Percentiles rank a stretch among this genome's conserved stretches.
Conservation (phyloP, 2,329 filamentous ascomycete species). For the Aspergillus japonicus region DNA sequence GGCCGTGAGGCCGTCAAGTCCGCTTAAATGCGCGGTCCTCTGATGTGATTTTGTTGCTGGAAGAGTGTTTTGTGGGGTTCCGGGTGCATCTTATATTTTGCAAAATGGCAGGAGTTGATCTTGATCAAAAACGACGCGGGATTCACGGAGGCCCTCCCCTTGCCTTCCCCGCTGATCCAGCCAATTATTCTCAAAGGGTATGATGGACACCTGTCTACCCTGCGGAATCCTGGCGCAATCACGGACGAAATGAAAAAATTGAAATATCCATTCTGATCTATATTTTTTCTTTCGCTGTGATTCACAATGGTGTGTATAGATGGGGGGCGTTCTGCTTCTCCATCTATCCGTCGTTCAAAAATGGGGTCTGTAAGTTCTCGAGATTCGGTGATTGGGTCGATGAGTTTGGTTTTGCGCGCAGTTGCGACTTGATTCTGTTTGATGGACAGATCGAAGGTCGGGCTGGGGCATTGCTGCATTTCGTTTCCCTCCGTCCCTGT, state of each 20-base stretch:
- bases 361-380: neutral
- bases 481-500: neutral
- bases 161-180: neutral
- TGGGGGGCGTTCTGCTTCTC: neutral
- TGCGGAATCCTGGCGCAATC: neutral
- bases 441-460: neutral
- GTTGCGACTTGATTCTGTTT: neutral
- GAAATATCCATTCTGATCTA: neutral
- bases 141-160: neutral
- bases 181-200: neutral
- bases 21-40: conserved; percentile 51
- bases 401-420: neutral
- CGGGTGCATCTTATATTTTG: neutral
- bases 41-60: conserved; percentile 26
- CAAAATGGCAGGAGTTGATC: conserved; percentile 40
- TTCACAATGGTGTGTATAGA: neutral
- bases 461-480: neutral
- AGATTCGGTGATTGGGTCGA: neutral
- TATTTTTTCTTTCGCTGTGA: neutral
- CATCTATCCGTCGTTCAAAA: neutral
- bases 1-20: conserved; percentile 53
- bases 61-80: neutral
- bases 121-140: neutral
- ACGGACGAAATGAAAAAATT: neutral
- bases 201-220: neutral